A percentile compares a stretch with the other conserved stretches of the same genome.
Evolutionary conservation across 2,329 filamentous ascomycete species (phyloP).

Genomic region (Phyllosticta capitalensis): DNA sequence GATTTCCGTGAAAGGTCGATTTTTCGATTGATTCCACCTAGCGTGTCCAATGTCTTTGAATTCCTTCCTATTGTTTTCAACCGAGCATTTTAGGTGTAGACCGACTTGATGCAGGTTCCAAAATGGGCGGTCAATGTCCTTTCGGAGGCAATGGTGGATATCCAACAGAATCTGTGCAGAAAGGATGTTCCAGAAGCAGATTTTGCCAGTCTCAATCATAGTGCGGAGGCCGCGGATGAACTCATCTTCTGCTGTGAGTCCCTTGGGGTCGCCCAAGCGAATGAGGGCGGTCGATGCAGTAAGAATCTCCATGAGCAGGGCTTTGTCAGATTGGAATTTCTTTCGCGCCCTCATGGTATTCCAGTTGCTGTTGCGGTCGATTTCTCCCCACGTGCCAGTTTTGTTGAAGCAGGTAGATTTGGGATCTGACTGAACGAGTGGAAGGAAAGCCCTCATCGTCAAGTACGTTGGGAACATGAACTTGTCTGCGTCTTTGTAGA

Average conservation of each 20-base stretch:
- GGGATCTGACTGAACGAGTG: neutral
- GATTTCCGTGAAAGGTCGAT: slow-evolving; percentile 10
- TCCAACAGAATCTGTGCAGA: slow-evolving; percentile 26
- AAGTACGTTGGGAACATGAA: neutral
- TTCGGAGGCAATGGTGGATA: slow-evolving; percentile 20
- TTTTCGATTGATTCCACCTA: neutral
- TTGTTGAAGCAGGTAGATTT: too few relatives aligned
- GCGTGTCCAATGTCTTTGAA: too few relatives aligned
- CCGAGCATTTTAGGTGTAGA: too few relatives aligned
- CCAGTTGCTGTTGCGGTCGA: neutral
- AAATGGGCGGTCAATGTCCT: too few relatives aligned
- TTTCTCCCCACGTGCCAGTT: too few relatives aligned
- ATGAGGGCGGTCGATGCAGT: neutral
- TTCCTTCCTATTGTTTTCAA: too few relatives aligned
- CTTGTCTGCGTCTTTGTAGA: slow-evolving; percentile 12
- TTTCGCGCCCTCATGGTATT: neutral
- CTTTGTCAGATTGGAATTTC: neutral
- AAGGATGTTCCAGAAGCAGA: slow-evolving; percentile 22
- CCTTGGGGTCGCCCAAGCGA: too few relatives aligned
- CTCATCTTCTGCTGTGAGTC: neutral
- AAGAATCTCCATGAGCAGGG: neutral
- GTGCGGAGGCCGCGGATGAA: slow-evolving; percentile 21
- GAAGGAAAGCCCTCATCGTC: neutral
- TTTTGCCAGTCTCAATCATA: slow-evolving; percentile 18
- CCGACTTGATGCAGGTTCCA: too few relatives aligned